Evolutionary conservation across 768 basidiomycete genomes (phyloP), one percentile per base, ranked within the genome.

Genomic region (Auricularia sp.): DNA sequence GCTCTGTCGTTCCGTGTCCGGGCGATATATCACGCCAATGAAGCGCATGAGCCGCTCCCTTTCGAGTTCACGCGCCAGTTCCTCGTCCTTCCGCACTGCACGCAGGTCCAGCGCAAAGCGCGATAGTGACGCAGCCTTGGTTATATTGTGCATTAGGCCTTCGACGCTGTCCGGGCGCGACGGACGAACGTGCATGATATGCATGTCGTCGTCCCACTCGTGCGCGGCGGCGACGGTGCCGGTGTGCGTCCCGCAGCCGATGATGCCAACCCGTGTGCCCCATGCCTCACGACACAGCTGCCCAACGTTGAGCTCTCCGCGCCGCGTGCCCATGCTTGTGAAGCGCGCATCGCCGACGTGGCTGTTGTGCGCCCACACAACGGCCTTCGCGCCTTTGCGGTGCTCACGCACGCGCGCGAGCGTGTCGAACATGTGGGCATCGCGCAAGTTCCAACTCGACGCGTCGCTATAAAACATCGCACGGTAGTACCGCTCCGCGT

Each of bases 291-390:
- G 68, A 59, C 71, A 72, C 33, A 70, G 69, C 63, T 73, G 72
- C 18, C 73, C 73, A 24, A 72, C 51, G 63, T 72, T 73, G 58
- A 74, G 68, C 61, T 73, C 72, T 29, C 69, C 72, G 69, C 71
- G 67, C 47, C 65, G 63, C 33, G 66, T 63, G 4, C 72, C 72
- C 71, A 74, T 74, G 56, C 72, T 69, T 0, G 72, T 74, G 14
- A 68, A 70, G 24, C 73, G 62, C 14, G 72, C 72, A 34, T 74
- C 73, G 34, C 73, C 72, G 33, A 72, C 68, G 62, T 74, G 73
- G 8, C 72, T 73, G 65, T 72, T 74, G 63, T 74, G 73, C 11
- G 72, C 73, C 73, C 71, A 74, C n/a, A 74, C 69, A 1, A 74
- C 11, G 39, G 39, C 13, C 39, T 42, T 42, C 39, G 39, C 39